Evolutionary conservation across 176 grass and related monocot species (phyloP).

Genomic region (Aegilops sharonensis): DNA sequence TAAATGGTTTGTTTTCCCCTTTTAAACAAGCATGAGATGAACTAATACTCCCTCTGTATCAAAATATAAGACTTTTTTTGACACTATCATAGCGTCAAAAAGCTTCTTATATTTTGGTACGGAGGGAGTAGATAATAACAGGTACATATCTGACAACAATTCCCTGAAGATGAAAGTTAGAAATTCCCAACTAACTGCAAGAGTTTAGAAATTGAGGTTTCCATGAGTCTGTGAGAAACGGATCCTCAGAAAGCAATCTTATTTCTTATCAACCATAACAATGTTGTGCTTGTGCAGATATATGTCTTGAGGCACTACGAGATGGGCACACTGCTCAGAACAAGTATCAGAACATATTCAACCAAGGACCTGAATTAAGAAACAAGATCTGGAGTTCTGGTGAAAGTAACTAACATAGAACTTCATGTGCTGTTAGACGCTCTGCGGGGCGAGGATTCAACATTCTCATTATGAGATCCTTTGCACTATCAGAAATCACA

Average conservation of each 20-base stretch:
- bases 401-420: constrained; percentile 57
- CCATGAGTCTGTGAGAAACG: not conserved
- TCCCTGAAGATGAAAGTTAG: not conserved
- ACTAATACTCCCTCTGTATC: not conserved
- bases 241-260: not conserved
- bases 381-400: not conserved
- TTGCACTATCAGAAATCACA: constrained; percentile 60
- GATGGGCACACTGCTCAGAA: not conserved
- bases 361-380: constrained; percentile 14
- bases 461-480: constrained; percentile 64
- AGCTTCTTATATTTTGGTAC: no score
- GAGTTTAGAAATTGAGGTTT: not conserved
- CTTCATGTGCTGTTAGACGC: constrained; percentile 56
- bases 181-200: not conserved
- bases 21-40: not conserved
- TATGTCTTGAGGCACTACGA: not conserved
- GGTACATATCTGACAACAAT: not conserved
- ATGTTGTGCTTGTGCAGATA: not conserved
- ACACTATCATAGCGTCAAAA: no score
- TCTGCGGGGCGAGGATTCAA: constrained; percentile 47
- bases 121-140: not conserved
- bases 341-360: not conserved
- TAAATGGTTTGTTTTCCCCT: not conserved
- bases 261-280: not conserved
- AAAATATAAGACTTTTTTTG: no score